Base-by-base conservation (phyloP, 2,329 filamentous ascomycete species). In the Plenodomus biglobosus region DNA sequence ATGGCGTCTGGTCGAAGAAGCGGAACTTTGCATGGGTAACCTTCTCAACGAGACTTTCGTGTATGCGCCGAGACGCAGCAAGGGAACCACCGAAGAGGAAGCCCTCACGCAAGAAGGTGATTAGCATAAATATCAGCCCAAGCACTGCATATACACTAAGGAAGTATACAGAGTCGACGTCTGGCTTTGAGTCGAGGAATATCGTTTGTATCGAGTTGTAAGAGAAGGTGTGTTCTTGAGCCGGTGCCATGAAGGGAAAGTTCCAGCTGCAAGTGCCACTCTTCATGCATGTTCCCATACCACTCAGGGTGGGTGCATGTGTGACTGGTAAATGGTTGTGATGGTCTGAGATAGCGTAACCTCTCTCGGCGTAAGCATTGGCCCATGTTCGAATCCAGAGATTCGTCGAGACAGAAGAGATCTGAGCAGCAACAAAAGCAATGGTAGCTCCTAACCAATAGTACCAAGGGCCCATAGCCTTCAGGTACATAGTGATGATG, bases 361-460 rank as follows among this genome's bases (percentile, higher is more conserved):
- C 41, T 79, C 78, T 50, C 65, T 74, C 47, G 80, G 80, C 65
- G 68, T 97, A 97, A 51, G 94, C 87, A 68, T 96, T 95, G 15
- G 92, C 88, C 94, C 94, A 99, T 69, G 92, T 80, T 60, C 90
- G 84, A 62, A 99, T 95, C 94, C 94, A 99, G 42, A 96, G 75
- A 63, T 94, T 96, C 30, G 91, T 95, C 0, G 87, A 90, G 2
- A 97, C 87, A 19, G 88, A 88, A 3, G 88, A 87, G 27, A 96
- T 70, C 69, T 99, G 94, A 68, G 96, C 92, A 38, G 87, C 75
- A 21, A 80, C 80, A 65, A 99, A 97, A 32, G 92, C 85, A 3
- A 85, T 58, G 13, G 85, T 74, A 17, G 92, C 88, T 30, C 88
- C 75, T 40, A 87, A 71, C 94, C 94, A 99, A 75, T 95, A 99